Base-by-base conservation (phyloP, 2,329 filamentous ascomycete species). In the Aspergillus sp. region DNA sequence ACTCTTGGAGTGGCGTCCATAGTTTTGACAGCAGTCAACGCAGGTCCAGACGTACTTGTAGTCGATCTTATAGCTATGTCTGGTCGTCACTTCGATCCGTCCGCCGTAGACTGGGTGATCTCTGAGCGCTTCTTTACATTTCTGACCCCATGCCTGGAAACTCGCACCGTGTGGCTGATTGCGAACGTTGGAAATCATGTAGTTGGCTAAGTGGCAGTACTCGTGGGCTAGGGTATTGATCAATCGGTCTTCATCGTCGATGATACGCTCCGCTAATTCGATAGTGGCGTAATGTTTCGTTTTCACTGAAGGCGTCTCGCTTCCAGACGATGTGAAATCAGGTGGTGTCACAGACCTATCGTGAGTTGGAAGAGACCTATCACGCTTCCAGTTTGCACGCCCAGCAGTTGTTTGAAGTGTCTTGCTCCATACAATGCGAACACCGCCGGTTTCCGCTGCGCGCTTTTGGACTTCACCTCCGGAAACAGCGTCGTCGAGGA, bases 211-310 rank as follows among this genome's bases (percentile, higher is more conserved):
- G 70, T 99, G 95, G 73, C 95, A 98, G 78, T 95, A 98, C 68
- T 99, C 95, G 72, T 99, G 95, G 0, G 93, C 91, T n/a, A 98
- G 77, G 0, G 95, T 92, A 72, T 97, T 97, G 62, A 95, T 82
- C 1, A 98, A 82, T 3, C 91, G 85, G 57, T 89, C 75, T 64
- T 90, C 85, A 67, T 88, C 83, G 69, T 91, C 86, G 60, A 98
- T 92, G 47, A 97, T 88, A 71, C 96, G 96, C 54, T 90, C 86
- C 0, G 93, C 91, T 2, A 98, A 84, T 71, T 98, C 93, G 68
- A 98, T 96, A 15, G 81, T 85, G 9, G 91, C 91, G 66, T 84
- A 76, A 71, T 93, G 86, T 51, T 60, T 64, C 24, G 73, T 74
- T 56, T 76, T 59, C 24, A 30, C 56, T 62, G 22, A 54, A 57